These are phyloP conservation scores for Sarcomyxa edulis DNA, from an alignment of 768 basidiomycete species.

Conservation along the genomic window DNA sequence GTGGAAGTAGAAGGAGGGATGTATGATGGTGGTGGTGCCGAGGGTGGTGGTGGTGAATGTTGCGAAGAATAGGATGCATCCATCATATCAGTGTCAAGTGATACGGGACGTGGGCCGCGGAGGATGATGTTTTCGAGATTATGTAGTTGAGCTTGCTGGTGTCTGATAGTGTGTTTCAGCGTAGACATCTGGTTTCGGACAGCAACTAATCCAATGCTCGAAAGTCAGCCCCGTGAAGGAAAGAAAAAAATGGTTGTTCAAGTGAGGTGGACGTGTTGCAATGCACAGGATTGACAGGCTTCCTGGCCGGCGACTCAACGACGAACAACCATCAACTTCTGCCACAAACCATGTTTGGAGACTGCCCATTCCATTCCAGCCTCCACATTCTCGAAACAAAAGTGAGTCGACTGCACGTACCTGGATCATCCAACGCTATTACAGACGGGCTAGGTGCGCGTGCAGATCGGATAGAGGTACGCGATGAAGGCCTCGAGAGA, in stretches of 20 bases:
- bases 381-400: too few species aligned
- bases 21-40: slow-evolving; percentile 28
- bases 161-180: slow-evolving; percentile 76
- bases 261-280: too few species aligned
- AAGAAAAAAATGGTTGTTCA: too few species aligned
- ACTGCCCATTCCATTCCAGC: too few species aligned
- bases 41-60: slow-evolving; percentile 16
- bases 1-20: slow-evolving; percentile 20
- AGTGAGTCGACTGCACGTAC: too few species aligned
- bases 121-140: slow-evolving; percentile 64
- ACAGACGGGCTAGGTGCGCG: slow-evolving; percentile 51
- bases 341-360: too few species aligned
- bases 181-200: slow-evolving; percentile 77
- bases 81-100: slow-evolving; percentile 37
- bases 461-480: slow-evolving; percentile 36
- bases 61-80: slow-evolving; percentile 30
- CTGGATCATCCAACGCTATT: slow-evolving; percentile 57
- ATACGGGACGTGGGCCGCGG: slow-evolving; percentile 62
- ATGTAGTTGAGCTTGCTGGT: slow-evolving; percentile 77
- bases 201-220: slow-evolving; percentile 44
- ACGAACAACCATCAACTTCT: too few species aligned
- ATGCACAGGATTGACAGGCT: too few species aligned
- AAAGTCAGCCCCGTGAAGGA: too few species aligned
- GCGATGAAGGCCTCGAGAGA: slow-evolving; percentile 38
- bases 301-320: too few species aligned